phyloP scores from a whole-genome alignment of 2,329 filamentous ascomycete species.

The Ascochyta fabae region DNA sequence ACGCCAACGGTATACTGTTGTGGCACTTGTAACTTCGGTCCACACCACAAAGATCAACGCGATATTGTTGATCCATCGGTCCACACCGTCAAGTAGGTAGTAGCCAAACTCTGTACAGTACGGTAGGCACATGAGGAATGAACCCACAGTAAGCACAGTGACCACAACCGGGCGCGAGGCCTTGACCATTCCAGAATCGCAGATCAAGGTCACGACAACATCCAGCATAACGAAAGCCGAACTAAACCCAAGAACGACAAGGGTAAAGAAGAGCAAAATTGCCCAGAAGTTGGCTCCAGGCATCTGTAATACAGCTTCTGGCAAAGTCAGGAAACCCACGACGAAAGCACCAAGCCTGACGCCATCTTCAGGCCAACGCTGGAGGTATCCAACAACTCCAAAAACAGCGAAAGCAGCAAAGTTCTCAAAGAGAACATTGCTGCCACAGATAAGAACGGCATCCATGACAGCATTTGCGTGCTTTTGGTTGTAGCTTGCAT shows the following conservation, averaged over 20 bases:
- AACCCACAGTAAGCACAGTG: constrained; percentile 57
- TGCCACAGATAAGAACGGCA: constrained; percentile 61
- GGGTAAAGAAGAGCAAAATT: constrained; percentile 64
- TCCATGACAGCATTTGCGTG: constrained; percentile 67
- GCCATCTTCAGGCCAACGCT: constrained; percentile 52
- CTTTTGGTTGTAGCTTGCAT: constrained; percentile 63
- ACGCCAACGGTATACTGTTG: constrained; percentile 61
- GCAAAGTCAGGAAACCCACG: constrained; percentile 65
- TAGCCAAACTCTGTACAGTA: constrained; percentile 66
- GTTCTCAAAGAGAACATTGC: constrained; percentile 65
- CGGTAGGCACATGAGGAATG: constrained; percentile 61
- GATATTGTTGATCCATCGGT: constrained; percentile 64
- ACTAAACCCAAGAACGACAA: constrained; percentile 64
- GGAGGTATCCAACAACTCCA: constrained; percentile 61
- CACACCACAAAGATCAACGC: constrained; percentile 62
- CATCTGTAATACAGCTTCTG: constrained; percentile 63
- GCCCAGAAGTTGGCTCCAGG: constrained; percentile 66
- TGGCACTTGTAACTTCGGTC: constrained; percentile 60
- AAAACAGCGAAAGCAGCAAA: constrained; percentile 60
- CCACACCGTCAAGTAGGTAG: constrained; percentile 62
- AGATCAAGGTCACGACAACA: constrained; percentile 60
- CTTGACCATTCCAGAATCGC: constrained; percentile 59
- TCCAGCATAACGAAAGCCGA: constrained; percentile 67
- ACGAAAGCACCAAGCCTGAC: constrained; percentile 61
- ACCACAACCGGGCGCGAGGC: constrained; percentile 58